Conservation (phyloP, 768 basidiomycete species). For the Mycena vulgaris region DNA sequence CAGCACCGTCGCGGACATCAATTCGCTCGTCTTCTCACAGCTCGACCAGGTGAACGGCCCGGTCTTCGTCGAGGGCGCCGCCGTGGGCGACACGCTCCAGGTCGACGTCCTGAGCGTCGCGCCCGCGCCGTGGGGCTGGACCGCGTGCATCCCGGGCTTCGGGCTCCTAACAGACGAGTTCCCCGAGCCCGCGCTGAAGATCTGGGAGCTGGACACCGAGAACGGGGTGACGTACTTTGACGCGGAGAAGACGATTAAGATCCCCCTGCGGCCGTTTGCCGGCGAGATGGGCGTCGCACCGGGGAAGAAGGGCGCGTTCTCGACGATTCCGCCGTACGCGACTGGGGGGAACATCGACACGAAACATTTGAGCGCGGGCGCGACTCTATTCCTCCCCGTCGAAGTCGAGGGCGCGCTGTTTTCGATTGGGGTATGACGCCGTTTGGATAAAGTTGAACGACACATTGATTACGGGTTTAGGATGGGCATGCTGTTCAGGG, state of each 20-base stretch:
- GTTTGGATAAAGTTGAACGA: conserved; percentile 7
- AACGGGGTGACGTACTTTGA: conserved; percentile 67
- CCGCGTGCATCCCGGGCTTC: conserved; percentile 71
- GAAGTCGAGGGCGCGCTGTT: conserved; percentile 74
- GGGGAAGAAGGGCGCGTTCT: conserved; percentile 64
- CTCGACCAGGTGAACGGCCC: conserved; percentile 76
- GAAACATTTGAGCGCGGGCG: conserved; percentile 66
- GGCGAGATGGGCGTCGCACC: conserved; percentile 78
- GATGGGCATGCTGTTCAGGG: conserved; percentile 80
- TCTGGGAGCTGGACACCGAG: conserved; percentile 64
- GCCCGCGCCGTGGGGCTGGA: conserved; percentile 76
- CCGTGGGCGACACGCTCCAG: conserved; percentile 71
- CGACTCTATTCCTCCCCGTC: conserved; percentile 71
- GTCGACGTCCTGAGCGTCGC: conserved; percentile 70
- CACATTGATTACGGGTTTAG: conserved; percentile 46
- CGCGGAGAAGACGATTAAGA: conserved; percentile 60
- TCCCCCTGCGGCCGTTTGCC: conserved; percentile 71
- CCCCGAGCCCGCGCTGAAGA: conserved; percentile 64
- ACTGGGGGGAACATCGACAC: conserved; percentile 78
- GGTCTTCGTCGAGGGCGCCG: conserved; percentile 66
- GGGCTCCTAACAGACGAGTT: conserved; percentile 72
- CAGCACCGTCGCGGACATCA: conserved; percentile 55
- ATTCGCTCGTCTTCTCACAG: conserved; percentile 60
- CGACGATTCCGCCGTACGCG: conserved; percentile 74
- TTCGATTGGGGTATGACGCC: conserved; percentile 66